A percentile compares a stretch with the other conserved stretches of the same genome.
Conservation (phyloP, 306 rosid species). For the Comarum palustre region DNA sequence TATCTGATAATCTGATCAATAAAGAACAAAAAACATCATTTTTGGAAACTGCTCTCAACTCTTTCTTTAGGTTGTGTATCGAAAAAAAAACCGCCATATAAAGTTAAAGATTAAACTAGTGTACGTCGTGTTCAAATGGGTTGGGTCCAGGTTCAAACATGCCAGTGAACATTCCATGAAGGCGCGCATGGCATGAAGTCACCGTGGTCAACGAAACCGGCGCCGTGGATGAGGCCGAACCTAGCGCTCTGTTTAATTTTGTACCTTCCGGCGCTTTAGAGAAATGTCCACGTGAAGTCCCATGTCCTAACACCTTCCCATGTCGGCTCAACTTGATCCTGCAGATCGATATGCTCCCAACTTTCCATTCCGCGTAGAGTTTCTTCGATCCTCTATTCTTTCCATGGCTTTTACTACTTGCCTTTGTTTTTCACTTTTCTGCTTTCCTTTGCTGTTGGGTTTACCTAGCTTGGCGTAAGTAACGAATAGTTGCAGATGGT, state of each 20-base stretch:
- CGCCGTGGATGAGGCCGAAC: not conserved
- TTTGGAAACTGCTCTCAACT: too few relatives aligned
- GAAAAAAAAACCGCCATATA: too few relatives aligned
- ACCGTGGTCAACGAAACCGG: constrained; percentile 33
- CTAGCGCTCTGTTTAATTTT: not conserved
- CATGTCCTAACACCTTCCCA: constrained; percentile 14
- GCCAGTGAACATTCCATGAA: too few relatives aligned
- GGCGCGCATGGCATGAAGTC: not conserved
- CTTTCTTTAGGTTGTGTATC: too few relatives aligned
- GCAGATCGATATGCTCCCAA: not conserved
- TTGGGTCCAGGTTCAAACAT: too few relatives aligned
- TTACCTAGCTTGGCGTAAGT: not conserved
- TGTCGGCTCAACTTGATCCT: constrained; percentile 18
- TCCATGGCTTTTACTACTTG: not conserved
- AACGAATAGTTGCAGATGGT: not conserved
- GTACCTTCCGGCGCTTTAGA: constrained; percentile 8
- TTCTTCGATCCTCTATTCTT: not conserved
- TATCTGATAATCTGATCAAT: too few relatives aligned
- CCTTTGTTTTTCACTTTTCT: not conserved
- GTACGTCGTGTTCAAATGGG: too few relatives aligned
- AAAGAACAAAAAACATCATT: too few relatives aligned
- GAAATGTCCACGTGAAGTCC: constrained; percentile 32
- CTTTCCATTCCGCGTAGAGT: not conserved
- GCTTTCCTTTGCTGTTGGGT: not conserved
- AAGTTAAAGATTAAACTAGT: too few relatives aligned